Evolutionary conservation across 1,284 basidiomycete genomes (phyloP).

Genomic region (Irpex sp.): DNA sequence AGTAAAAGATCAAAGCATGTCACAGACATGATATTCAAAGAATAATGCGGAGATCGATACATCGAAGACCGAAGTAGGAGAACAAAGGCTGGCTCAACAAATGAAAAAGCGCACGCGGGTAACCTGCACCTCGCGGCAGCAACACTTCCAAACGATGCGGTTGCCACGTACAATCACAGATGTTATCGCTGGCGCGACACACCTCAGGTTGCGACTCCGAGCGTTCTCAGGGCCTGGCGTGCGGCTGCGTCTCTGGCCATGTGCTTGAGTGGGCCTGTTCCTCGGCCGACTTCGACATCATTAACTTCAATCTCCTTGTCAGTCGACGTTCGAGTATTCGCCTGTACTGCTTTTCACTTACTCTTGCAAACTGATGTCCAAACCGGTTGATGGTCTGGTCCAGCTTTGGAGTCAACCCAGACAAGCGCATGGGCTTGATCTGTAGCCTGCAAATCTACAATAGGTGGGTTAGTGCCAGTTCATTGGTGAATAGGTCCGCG

Average conservation of each 20-base stretch:
- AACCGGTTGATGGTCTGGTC: constrained; percentile 42
- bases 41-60: not conserved
- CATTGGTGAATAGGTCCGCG: not conserved
- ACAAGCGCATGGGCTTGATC: constrained; percentile 40
- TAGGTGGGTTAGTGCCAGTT: not conserved
- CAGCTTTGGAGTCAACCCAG: constrained; percentile 48
- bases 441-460: constrained; percentile 49
- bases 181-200: not conserved
- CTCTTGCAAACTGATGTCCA: constrained; percentile 64
- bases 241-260: constrained; percentile 54
- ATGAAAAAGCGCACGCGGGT: not conserved
- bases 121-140: not conserved
- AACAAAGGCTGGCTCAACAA: constrained; percentile 1
- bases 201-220: constrained; percentile 1
- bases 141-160: not conserved
- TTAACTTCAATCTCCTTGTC: constrained; percentile 35
- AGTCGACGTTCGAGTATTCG: not conserved
- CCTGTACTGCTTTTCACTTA: constrained; percentile 25
- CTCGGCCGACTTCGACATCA: constrained; percentile 38
- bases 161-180: not conserved
- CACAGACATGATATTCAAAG: not conserved
- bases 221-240: constrained; percentile 36
- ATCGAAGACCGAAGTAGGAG: not conserved
- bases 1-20: not conserved
- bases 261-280: constrained; percentile 47